Evolutionary conservation across 805 yeast genomes (phyloP).

Genomic region (Schwanniomyces sp.): DNA sequence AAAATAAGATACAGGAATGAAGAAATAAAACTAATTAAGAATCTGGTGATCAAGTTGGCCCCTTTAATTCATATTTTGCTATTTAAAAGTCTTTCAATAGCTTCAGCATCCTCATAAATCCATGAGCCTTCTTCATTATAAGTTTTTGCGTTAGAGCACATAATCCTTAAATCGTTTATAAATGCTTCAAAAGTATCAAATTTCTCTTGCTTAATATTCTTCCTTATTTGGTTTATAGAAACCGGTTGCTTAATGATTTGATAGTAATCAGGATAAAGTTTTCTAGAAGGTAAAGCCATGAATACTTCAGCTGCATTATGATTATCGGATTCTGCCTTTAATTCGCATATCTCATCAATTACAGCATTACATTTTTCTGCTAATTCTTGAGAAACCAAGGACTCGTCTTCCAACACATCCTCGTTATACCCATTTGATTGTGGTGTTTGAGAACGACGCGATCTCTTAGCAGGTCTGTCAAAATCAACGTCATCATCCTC

Average conservation of each 20-base stretch:
- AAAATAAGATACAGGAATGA: not conserved
- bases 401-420: slow-evolving; percentile 22
- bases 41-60: not conserved
- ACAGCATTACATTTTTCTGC: slow-evolving; percentile 30
- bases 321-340: slow-evolving; percentile 45
- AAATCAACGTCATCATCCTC: slow-evolving; percentile 21
- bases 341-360: slow-evolving; percentile 41
- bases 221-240: slow-evolving; percentile 54
- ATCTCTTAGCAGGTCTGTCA: slow-evolving; percentile 12
- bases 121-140: slow-evolving; percentile 72
- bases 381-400: slow-evolving; percentile 19
- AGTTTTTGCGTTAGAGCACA: slow-evolving; percentile 69
- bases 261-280: slow-evolving; percentile 84
- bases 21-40: not conserved
- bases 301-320: slow-evolving; percentile 46
- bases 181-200: slow-evolving; percentile 46
- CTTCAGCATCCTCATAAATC: slow-evolving; percentile 59
- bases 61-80: not conserved
- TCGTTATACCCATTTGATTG: slow-evolving; percentile 12
- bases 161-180: slow-evolving; percentile 58
- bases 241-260: slow-evolving; percentile 59
- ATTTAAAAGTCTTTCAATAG: slow-evolving; percentile 39
- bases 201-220: slow-evolving; percentile 42
- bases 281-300: slow-evolving; percentile 67
- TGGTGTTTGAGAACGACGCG: slow-evolving; percentile 15